These are phyloP conservation scores for Kingdonia uniflora DNA, from an alignment of 164 flowering plant species.

Conservation along the genomic window DNA sequence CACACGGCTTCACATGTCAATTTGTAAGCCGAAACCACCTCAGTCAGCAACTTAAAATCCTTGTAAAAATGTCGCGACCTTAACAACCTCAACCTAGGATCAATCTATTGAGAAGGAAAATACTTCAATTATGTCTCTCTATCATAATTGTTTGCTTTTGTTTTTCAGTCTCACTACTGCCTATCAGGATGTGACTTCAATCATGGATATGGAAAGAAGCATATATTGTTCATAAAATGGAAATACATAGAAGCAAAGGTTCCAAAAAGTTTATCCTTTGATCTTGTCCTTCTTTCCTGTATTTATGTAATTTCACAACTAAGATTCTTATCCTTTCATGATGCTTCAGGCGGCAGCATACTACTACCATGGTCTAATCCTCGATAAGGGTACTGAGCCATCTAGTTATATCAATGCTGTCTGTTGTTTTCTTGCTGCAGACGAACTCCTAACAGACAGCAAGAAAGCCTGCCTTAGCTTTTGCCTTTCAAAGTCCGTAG, in stretches of 20 bases:
- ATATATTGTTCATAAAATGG: slow-evolving; percentile 71
- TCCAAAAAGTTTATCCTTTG: not conserved
- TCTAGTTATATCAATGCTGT: slow-evolving; percentile 56
- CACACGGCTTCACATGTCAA: too few species aligned
- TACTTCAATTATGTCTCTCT: too few species aligned
- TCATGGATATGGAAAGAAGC: slow-evolving; percentile 52
- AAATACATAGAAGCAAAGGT: slow-evolving; percentile 95
- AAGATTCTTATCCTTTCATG: slow-evolving; percentile 5
- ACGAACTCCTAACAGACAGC: slow-evolving; percentile 65
- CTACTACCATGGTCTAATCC: slow-evolving; percentile 78
- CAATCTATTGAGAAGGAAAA: too few species aligned
- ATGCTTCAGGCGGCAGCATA: slow-evolving; percentile 79
- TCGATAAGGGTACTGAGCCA: slow-evolving; percentile 79
- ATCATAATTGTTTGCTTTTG: not conserved
- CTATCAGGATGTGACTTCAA: slow-evolving; percentile 36
- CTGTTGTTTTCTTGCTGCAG: slow-evolving; percentile 77
- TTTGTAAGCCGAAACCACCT: too few species aligned
- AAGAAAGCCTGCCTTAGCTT: slow-evolving; percentile 78
- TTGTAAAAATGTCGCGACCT: too few species aligned
- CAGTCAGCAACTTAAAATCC: too few species aligned
- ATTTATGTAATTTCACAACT: slow-evolving; percentile 1
- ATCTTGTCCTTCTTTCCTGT: not conserved
- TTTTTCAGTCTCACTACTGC: slow-evolving; percentile 59
- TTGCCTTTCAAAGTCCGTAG: slow-evolving; percentile 72
- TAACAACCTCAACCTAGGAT: too few species aligned